Conservation (phyloP, 176 grass and related monocot species). For the Ampelocalamus luodianensis region DNA sequence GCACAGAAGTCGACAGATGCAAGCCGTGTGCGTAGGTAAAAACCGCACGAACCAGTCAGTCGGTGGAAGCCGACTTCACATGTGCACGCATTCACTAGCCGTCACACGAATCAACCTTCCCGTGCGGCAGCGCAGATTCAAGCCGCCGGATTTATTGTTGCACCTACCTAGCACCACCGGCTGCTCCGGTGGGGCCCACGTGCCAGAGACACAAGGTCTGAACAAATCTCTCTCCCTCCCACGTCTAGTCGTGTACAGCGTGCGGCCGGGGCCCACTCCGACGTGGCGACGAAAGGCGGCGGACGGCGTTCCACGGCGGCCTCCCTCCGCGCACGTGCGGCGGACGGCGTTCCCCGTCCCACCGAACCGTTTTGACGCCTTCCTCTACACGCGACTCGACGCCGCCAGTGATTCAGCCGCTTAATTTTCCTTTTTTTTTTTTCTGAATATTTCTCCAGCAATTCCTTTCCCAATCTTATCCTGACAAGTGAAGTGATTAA, state of each 20-base stretch:
- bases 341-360: background rate
- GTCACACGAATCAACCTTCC: background rate
- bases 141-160: background rate
- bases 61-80: background rate
- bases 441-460: background rate
- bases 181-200: too few relatives aligned
- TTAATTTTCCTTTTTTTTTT: background rate
- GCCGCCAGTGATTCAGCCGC: background rate
- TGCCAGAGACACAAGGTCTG: background rate
- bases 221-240: background rate
- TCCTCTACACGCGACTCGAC: background rate
- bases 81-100: slow-evolving; percentile 5
- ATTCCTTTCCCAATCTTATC: background rate
- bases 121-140: background rate
- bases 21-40: background rate
- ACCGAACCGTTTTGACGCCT: background rate
- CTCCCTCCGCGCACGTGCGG: too few relatives aligned
- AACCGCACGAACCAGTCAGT: background rate
- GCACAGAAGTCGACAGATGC: background rate
- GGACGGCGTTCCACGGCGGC: too few relatives aligned
- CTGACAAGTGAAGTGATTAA: background rate
- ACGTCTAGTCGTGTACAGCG: slow-evolving; percentile 2
- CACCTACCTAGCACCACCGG: background rate
- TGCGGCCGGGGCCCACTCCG: background rate
- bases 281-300: background rate